Evolutionary conservation across 2,329 filamentous ascomycete species (phyloP).

Genomic region (Graphilbum fragrans): DNA sequence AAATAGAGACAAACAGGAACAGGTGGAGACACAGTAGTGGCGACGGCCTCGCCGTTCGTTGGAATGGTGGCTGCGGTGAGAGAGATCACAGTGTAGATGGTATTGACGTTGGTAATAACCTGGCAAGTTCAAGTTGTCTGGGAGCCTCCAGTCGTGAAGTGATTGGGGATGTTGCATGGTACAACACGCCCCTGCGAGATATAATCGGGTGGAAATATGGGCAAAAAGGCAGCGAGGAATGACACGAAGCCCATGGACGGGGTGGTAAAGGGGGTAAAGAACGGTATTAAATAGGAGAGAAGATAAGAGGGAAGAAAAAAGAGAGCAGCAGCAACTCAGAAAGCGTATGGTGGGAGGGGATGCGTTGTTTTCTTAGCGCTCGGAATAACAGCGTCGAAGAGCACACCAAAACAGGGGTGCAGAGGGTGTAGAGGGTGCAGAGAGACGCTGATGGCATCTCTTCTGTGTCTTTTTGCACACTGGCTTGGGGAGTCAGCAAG

Average conservation of each 20-base stretch:
- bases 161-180: constrained; percentile 7
- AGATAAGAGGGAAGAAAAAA: not conserved
- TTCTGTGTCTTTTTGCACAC: too few species aligned
- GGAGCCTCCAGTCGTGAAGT: constrained; percentile 4
- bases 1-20: not conserved
- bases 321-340: not conserved
- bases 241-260: not conserved
- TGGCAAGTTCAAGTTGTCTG: constrained; percentile 1
- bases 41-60: not conserved
- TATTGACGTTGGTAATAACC: not conserved
- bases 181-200: too few species aligned
- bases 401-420: too few species aligned
- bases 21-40: not conserved
- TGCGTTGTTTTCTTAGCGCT: too few species aligned
- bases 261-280: not conserved
- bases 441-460: too few species aligned
- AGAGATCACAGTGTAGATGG: not conserved
- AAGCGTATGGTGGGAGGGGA: too few species aligned
- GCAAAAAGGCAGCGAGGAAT: not conserved
- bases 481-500: too few species aligned
- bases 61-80: not conserved
- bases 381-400: too few species aligned
- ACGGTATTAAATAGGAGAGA: not conserved
- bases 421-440: too few species aligned
- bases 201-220: too few species aligned